Conservation (phyloP, 1,284 basidiomycete genomes). For the Ganoderma leucocontextum region DNA sequence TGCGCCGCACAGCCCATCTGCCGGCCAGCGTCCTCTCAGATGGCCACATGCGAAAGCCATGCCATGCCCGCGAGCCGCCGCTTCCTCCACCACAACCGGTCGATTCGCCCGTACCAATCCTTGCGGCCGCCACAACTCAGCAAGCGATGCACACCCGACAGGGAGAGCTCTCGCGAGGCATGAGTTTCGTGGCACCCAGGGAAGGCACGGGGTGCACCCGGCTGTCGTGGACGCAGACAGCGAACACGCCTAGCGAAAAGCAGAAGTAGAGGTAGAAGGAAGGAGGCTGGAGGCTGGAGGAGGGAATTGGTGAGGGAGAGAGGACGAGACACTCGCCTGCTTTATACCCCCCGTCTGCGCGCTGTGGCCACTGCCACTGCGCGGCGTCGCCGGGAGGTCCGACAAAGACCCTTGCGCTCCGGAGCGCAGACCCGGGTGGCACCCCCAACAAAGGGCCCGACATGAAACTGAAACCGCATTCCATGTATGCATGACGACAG, state of each 20-base stretch:
- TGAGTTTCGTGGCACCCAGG: conserved; percentile 32
- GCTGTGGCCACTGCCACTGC: background rate
- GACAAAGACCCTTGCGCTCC: conserved; percentile 4
- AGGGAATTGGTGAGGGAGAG: background rate
- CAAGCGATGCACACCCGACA: conserved; percentile 26
- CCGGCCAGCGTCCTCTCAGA: background rate
- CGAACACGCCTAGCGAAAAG: background rate
- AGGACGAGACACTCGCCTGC: background rate
- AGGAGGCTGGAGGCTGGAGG: background rate
- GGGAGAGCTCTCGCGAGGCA: conserved; percentile 28
- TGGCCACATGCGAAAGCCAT: background rate
- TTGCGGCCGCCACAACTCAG: conserved; percentile 42
- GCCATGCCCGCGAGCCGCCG: background rate
- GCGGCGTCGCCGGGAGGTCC: background rate
- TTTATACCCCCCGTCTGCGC: conserved; percentile 1
- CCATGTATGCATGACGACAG: conserved; percentile 2
- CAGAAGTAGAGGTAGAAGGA: background rate
- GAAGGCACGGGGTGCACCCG: conserved; percentile 33
- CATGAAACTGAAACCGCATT: background rate
- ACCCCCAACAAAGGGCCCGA: background rate
- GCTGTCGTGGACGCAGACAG: conserved; percentile 17
- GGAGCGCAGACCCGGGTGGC: background rate
- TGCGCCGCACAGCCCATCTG: background rate
- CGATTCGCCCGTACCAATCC: conserved; percentile 39
- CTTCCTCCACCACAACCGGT: conserved; percentile 7